Evolutionary conservation across 148 eudicot species (phyloP), one percentile per base, ranked within the genome.

Genomic region (Rhododendron ferrugineum): DNA sequence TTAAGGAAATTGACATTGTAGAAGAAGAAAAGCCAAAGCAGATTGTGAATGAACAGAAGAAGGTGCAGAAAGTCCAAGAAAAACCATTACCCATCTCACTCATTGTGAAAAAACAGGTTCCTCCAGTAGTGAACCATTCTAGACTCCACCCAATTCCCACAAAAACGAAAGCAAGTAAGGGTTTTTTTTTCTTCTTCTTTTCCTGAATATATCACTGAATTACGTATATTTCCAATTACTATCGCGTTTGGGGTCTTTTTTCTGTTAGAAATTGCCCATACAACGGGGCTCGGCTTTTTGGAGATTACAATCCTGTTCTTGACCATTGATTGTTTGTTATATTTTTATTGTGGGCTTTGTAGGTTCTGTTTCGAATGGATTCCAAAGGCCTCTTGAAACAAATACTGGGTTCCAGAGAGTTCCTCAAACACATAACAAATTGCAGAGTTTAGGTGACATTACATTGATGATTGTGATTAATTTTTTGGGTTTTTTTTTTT

Each of bases 361-460:
- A 84, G 92, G 32, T 82, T 64, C 86, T 16, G 85, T 49, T 46
- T 60, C 85, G 58, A 89, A 88, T 40, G 83, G 87, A 79, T 85
- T 82, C 72, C 90, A 86, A 28, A 83, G 85, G 74, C 58, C 44
- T 83, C 87, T 93, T 83, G 89, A 89, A 85, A 79, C 81, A 11
- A 89, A 88, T 52, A 83, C 88, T 86, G 89, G 81, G 80, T 83
- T 89, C 87, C 87, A 90, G 73, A 87, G 84, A 34, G 62, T 30
- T 85, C 87, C 94, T 81, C 84, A 90, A 84, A 72, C 78, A 11
- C 93, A 90, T 73, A 87, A 85, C 87, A 93, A 85, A 87, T 84
- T 94, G 88, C 91, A 94, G 85, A 89, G 87, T 85, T 89, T 94
- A 73, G 93, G 97, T 90, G 77, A 89, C 88, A 76, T 82, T 72